These are phyloP conservation scores for Suhomyces taliae DNA, from an alignment of 1,139 yeast genomes.

Conservation along the genomic window DNA sequence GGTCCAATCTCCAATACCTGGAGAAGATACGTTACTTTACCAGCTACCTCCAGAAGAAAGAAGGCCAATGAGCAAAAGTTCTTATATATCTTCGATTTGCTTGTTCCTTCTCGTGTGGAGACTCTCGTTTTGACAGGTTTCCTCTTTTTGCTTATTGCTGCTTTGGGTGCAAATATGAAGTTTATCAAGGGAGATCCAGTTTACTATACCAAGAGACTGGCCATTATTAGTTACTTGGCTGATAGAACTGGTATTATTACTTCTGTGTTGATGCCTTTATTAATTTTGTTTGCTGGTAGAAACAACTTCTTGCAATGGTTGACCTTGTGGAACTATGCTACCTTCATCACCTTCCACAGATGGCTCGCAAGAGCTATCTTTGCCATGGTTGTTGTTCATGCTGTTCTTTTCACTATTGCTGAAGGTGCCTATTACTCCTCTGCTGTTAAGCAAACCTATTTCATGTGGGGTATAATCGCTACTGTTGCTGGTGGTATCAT, in stretches of 20 bases:
- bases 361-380: conserved; percentile 36
- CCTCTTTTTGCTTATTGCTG: conserved; percentile 14
- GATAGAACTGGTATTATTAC: conserved; percentile 34
- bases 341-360: conserved; percentile 36
- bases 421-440: conserved; percentile 1
- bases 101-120: conserved; percentile 27
- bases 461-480: conserved; percentile 32
- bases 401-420: conserved; percentile 34
- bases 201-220: conserved; percentile 4
- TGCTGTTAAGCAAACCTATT: conserved; percentile 18
- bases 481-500: conserved; percentile 32
- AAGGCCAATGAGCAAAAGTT: conserved; percentile 27
- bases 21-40: conserved; percentile 30
- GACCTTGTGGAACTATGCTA: conserved; percentile 35
- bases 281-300: conserved; percentile 39
- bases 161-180: conserved; percentile 10
- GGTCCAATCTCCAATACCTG: conserved; percentile 23
- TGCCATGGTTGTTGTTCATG: conserved; percentile 30
- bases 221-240: conserved; percentile 18
- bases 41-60: conserved; percentile 29
- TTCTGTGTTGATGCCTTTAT: conserved; percentile 22
- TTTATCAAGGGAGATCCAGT: conserved; percentile 7
- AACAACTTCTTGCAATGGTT: conserved; percentile 42
- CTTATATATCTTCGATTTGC: conserved; percentile 21
- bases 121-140: conserved; percentile 17